These are phyloP conservation scores for Leptographium wingfieldii DNA, from an alignment of 2,329 filamentous ascomycete species.

Conservation along the genomic window DNA sequence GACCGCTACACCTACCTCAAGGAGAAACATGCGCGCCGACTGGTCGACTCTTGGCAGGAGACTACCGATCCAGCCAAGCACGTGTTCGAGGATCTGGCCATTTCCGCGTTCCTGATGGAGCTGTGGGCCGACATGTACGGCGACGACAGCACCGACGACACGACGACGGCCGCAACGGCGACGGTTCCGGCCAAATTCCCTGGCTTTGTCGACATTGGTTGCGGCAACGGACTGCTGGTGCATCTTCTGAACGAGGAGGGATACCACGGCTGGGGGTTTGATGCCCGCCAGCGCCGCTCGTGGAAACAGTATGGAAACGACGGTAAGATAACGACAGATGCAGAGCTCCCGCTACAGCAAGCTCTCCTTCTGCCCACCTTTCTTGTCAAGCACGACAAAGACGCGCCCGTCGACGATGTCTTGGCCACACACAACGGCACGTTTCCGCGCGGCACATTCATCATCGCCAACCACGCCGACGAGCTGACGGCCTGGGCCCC, in stretches of 20 bases:
- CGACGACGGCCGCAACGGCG: slow-evolving; percentile 5
- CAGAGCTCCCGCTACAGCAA: slow-evolving; percentile 18
- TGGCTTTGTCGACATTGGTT: slow-evolving; percentile 91
- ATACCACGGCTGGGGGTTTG: slow-evolving; percentile 79
- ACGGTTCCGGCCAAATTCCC: slow-evolving; percentile 41
- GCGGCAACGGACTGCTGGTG: slow-evolving; percentile 84
- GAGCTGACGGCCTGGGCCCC: slow-evolving; percentile 95
- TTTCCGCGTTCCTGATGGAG: slow-evolving; percentile 86
- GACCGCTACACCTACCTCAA: slow-evolving; percentile 75
- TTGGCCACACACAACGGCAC: slow-evolving; percentile 40
- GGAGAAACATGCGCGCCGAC: slow-evolving; percentile 55
- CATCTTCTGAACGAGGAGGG: slow-evolving; percentile 71
- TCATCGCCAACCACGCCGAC: slow-evolving; percentile 94
- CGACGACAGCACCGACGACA: background rate
- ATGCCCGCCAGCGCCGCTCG: slow-evolving; percentile 73
- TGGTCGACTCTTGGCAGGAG: slow-evolving; percentile 74
- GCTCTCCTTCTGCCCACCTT: slow-evolving; percentile 26
- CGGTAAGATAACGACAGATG: slow-evolving; percentile 6
- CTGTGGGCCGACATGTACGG: slow-evolving; percentile 78
- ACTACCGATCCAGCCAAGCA: slow-evolving; percentile 80
- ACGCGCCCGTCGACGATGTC: slow-evolving; percentile 4
- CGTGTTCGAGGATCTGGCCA: slow-evolving; percentile 86
- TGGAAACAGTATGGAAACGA: slow-evolving; percentile 57
- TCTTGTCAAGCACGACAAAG: background rate
- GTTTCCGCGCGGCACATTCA: slow-evolving; percentile 68